Percentiles rank a stretch among this genome's conserved stretches.
Conservation (phyloP, 2,329 filamentous ascomycete species). For the Aspergillus chevalieri region DNA sequence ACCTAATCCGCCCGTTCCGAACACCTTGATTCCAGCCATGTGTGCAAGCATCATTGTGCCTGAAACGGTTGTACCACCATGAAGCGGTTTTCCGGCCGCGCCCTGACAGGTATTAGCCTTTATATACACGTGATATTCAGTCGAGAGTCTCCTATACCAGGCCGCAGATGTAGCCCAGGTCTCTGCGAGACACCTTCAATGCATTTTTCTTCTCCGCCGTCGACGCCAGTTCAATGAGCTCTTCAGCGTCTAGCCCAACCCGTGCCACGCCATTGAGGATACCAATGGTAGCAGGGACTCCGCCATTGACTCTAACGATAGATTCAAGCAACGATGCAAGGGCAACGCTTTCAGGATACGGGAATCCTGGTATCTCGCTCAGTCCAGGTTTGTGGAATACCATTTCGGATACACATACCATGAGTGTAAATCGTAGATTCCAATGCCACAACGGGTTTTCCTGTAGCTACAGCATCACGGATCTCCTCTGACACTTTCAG, state of each 20-base stretch:
- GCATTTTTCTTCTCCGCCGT: slow-evolving; percentile 61
- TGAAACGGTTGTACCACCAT: slow-evolving; percentile 89
- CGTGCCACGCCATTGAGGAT: slow-evolving; percentile 75
- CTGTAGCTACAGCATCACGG: slow-evolving; percentile 63
- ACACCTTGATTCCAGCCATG: slow-evolving; percentile 81
- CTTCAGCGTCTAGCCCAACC: slow-evolving; percentile 67
- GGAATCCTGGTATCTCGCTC: slow-evolving; percentile 48
- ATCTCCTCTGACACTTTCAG: slow-evolving; percentile 78
- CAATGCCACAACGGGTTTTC: slow-evolving; percentile 80
- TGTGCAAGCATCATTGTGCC: slow-evolving; percentile 87
- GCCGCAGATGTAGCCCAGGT: slow-evolving; percentile 75
- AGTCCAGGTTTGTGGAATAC: slow-evolving; percentile 2
- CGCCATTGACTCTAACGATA: slow-evolving; percentile 73
- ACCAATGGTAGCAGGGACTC: slow-evolving; percentile 83
- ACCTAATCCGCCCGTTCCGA: slow-evolving; percentile 86
- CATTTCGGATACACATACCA: slow-evolving; percentile 52
- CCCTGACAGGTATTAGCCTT: slow-evolving; percentile 42
- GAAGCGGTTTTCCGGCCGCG: slow-evolving; percentile 59
- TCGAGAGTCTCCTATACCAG: slow-evolving; percentile 49
- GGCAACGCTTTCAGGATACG: slow-evolving; percentile 65
- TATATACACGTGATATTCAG: neutral
- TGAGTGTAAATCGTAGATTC: slow-evolving; percentile 98
- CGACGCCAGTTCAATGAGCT: slow-evolving; percentile 64
- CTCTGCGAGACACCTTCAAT: slow-evolving; percentile 78
- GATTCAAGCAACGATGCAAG: slow-evolving; percentile 75